A percentile compares a stretch with the other conserved stretches of the same genome.
Conservation (phyloP, 2,329 filamentous ascomycete genomes). For the Ascochyta pisi region DNA sequence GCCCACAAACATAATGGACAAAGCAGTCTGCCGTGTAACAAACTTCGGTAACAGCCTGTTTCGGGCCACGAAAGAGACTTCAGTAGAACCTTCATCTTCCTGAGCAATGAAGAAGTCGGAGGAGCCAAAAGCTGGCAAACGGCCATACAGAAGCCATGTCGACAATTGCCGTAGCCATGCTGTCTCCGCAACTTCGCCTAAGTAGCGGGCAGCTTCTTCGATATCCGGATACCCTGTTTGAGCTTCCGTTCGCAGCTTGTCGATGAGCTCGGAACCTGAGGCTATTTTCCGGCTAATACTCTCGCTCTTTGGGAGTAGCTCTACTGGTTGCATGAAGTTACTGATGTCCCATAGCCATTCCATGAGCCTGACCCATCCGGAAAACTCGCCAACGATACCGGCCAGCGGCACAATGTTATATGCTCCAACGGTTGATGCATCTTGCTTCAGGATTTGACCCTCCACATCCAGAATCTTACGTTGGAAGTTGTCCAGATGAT, state of each 20-base stretch:
- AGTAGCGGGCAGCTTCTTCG: conserved; percentile 73
- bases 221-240: conserved; percentile 91
- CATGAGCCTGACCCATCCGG: conserved; percentile 83
- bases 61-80: conserved; percentile 38
- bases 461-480: conserved; percentile 86
- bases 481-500: conserved; percentile 82
- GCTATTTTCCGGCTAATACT: conserved; percentile 49
- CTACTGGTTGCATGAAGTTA: conserved; percentile 67
- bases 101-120: conserved; percentile 83
- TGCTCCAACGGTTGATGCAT: conserved; percentile 82
- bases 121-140: conserved; percentile 76
- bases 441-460: conserved; percentile 73
- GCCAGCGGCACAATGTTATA: conserved; percentile 94
- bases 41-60: conserved; percentile 75
- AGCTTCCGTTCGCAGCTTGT: conserved; percentile 75
- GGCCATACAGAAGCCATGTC: conserved; percentile 89
- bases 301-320: conserved; percentile 22
- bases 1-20: conserved; percentile 89
- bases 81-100: conserved; percentile 43
- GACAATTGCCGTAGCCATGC: conserved; percentile 92
- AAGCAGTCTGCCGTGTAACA: conserved; percentile 74
- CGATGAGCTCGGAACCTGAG: conserved; percentile 76
- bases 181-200: conserved; percentile 81
- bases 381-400: conserved; percentile 81
- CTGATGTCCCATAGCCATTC: conserved; percentile 83